A percentile compares a stretch with the other conserved stretches of the same genome.
Evolutionary conservation across 2,329 filamentous ascomycete genomes (phyloP).

Genomic region (Ceratocystis cacaofunesta): DNA sequence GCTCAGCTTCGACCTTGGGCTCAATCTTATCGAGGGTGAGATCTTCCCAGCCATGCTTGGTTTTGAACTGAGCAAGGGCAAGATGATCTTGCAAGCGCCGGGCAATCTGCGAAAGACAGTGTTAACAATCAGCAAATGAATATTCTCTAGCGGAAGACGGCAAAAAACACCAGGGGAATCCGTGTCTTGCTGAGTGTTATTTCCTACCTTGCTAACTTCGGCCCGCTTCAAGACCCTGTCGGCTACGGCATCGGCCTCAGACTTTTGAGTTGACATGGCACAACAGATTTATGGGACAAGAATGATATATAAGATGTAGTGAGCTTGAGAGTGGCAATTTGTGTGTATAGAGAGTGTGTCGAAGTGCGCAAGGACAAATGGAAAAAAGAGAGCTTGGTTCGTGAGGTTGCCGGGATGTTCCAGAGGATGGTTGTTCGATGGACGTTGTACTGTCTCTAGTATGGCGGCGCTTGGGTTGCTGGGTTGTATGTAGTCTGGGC

Average conservation of each 20-base stretch:
- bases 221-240: slow-evolving; percentile 58
- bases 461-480: neutral
- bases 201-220: slow-evolving; percentile 57
- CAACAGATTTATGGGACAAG: slow-evolving; percentile 24
- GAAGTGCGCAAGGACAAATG: neutral
- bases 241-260: slow-evolving; percentile 42
- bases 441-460: neutral
- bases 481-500: neutral
- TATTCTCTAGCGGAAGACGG: neutral
- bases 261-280: slow-evolving; percentile 42
- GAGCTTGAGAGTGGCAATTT: neutral
- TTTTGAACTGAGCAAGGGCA: slow-evolving; percentile 92
- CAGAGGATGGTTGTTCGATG: neutral
- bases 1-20: slow-evolving; percentile 65
- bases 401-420: slow-evolving; percentile 1
- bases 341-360: neutral
- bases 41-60: slow-evolving; percentile 88
- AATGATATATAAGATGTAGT: neutral
- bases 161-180: no score
- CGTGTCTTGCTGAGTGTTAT: neutral
- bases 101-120: slow-evolving; percentile 53
- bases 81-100: slow-evolving; percentile 84
- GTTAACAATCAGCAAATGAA: no score
- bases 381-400: neutral
- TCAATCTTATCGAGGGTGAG: slow-evolving; percentile 75